Conservation (phyloP, 1,284 basidiomycete species). For the Ceratobasidium sp. region DNA sequence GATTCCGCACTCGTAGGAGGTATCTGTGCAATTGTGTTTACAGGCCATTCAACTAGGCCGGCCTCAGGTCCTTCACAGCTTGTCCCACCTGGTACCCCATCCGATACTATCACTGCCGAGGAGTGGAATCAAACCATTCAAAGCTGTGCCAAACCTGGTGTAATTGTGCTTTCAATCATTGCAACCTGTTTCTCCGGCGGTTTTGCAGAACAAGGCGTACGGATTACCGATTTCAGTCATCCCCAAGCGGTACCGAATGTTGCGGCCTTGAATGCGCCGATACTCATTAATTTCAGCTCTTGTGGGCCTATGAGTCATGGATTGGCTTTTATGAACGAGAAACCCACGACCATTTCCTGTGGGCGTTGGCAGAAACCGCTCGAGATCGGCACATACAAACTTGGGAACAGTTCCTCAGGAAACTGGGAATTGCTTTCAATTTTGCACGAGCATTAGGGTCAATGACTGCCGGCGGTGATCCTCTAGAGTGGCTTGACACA, state of each 20-base stretch:
- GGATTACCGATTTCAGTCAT: neutral
- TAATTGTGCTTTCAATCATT: slow-evolving; percentile 29
- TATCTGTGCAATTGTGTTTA: slow-evolving; percentile 28
- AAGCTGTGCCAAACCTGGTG: slow-evolving; percentile 7
- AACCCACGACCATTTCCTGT: slow-evolving; percentile 1
- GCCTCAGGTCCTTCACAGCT: neutral
- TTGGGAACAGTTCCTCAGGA: neutral
- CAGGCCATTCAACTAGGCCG: slow-evolving; percentile 7
- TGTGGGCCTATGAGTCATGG: slow-evolving; percentile 3
- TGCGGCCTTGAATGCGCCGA: neutral
- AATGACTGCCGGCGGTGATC: neutral
- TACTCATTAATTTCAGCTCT: slow-evolving; percentile 3
- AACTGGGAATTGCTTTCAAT: neutral
- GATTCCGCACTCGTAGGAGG: slow-evolving; percentile 14
- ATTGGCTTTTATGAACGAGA: neutral
- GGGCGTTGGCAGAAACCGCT: slow-evolving; percentile 18
- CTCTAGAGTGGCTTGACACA: neutral
- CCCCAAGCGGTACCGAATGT: too few relatives aligned
- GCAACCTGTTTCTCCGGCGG: slow-evolving; percentile 26
- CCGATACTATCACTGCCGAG: neutral
- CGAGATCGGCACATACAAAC: neutral
- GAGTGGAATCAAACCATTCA: slow-evolving; percentile 10
- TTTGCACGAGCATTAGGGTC: neutral
- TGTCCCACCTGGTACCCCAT: neutral
- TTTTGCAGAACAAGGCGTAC: slow-evolving; percentile 7